These are phyloP conservation scores for Naganishia liquefaciens DNA, from an alignment of 1,284 basidiomycete species.

Conservation along the genomic window DNA sequence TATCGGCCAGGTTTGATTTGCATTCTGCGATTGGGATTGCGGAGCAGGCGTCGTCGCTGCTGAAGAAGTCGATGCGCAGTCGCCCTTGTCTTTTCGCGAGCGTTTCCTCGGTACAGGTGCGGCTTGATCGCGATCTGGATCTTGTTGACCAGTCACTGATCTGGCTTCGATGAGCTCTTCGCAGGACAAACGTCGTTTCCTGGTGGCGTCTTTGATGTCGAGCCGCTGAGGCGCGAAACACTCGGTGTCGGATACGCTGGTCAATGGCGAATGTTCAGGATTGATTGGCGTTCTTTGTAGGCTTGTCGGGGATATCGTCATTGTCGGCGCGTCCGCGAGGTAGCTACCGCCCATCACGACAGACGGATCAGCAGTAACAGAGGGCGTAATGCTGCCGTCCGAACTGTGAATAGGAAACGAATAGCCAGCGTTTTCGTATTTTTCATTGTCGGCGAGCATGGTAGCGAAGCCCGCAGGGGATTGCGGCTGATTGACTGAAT, in stretches of 20 bases:
- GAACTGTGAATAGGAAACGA: not conserved
- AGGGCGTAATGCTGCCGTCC: conserved; percentile 8
- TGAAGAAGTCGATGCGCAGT: not conserved
- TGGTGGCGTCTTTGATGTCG: not conserved
- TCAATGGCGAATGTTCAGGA: conserved; percentile 3
- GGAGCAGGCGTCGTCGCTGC: not conserved
- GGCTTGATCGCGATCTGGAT: not conserved
- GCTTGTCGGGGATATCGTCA: conserved; percentile 25
- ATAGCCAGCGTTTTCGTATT: not conserved
- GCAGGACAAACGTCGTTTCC: not conserved
- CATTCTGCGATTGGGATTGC: not conserved
- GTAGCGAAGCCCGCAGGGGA: not conserved
- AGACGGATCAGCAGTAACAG: conserved; percentile 3
- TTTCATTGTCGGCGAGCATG: not conserved
- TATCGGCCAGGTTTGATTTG: not conserved
- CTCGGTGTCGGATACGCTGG: conserved; percentile 3
- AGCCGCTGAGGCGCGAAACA: not conserved
- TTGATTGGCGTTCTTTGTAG: conserved; percentile 3
- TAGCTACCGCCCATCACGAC: conserved; percentile 13
- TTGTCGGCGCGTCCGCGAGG: not conserved
- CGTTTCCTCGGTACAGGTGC: not conserved
- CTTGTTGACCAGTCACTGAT: not conserved
- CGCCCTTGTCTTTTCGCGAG: not conserved
- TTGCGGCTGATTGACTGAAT: conserved; percentile 1
- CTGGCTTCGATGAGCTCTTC: not conserved